Conservation (phyloP, 1,284 basidiomycete genomes). For the Fistulina hepatica region DNA sequence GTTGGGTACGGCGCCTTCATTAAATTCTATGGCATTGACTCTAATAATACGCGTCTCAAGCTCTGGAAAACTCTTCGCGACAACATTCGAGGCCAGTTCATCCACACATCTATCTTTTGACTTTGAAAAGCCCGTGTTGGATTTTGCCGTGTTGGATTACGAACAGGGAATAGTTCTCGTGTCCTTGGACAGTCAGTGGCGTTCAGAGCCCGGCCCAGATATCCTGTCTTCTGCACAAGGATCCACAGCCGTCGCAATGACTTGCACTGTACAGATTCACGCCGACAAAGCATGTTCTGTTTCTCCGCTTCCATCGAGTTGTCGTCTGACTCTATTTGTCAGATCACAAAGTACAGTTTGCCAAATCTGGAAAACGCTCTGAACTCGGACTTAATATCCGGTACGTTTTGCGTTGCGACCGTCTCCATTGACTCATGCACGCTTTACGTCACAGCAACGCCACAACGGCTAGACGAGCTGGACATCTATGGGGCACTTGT, state of each 20-base stretch:
- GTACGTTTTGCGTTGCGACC: slow-evolving; percentile 20
- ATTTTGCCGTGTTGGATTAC: slow-evolving; percentile 38
- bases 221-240: slow-evolving; percentile 3
- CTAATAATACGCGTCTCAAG: too few relatives aligned
- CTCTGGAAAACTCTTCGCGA: too few relatives aligned
- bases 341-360: slow-evolving; percentile 11
- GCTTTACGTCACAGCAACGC: slow-evolving; percentile 3
- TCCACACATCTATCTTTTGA: too few relatives aligned
- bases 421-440: neutral
- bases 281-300: slow-evolving; percentile 22
- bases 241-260: slow-evolving; percentile 8
- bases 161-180: slow-evolving; percentile 34
- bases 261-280: slow-evolving; percentile 17
- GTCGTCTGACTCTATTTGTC: slow-evolving; percentile 17
- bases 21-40: too few relatives aligned
- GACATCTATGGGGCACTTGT: slow-evolving; percentile 51
- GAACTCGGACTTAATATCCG: slow-evolving; percentile 20
- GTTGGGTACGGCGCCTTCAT: slow-evolving; percentile 66
- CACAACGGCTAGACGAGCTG: slow-evolving; percentile 37
- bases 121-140: slow-evolving; percentile 46
- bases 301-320: neutral
- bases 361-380: slow-evolving; percentile 18
- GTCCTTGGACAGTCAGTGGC: slow-evolving; percentile 38
- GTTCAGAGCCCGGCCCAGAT: slow-evolving; percentile 10
- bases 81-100: too few relatives aligned